These are phyloP conservation scores for Fusarium floridanum DNA, from an alignment of 2,329 filamentous ascomycete species.

Conservation along the genomic window DNA sequence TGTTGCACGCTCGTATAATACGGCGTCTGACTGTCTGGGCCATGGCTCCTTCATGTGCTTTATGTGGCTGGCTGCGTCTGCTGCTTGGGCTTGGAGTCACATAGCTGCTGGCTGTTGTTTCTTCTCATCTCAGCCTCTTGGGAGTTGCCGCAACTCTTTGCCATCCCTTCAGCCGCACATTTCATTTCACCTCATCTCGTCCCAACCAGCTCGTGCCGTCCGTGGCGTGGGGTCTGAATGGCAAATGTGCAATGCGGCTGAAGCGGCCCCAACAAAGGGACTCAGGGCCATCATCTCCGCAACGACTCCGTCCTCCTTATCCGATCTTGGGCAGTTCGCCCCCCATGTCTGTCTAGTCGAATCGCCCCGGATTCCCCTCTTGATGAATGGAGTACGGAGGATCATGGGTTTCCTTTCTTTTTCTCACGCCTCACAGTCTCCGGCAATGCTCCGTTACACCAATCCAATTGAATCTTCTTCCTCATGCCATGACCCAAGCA, in stretches of 20 bases:
- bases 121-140: conserved; percentile 6
- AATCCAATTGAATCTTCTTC: conserved; percentile 20
- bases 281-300: conserved; percentile 3
- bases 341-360: background rate
- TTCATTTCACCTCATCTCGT: background rate
- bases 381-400: background rate
- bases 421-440: conserved; percentile 5
- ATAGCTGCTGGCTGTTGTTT: conserved; percentile 9
- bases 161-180: background rate
- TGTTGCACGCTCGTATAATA: conserved; percentile 30
- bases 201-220: background rate
- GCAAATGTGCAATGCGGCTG: conserved; percentile 11
- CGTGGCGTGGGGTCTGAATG: background rate
- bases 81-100: conserved; percentile 4
- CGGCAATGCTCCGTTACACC: background rate
- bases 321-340: conserved; percentile 3
- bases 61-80: conserved; percentile 14
- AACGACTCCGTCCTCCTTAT: background rate
- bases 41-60: conserved; percentile 20
- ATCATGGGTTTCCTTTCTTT: conserved; percentile 16
- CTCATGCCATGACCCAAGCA: conserved; percentile 5
- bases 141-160: background rate
- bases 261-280: conserved; percentile 25
- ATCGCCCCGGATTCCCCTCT: conserved; percentile 21
- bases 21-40: conserved; percentile 6